Evolutionary conservation across 768 basidiomycete species (phyloP), one percentile per base, ranked within the genome.

Genomic region (Cystofilobasidium capitatum): DNA sequence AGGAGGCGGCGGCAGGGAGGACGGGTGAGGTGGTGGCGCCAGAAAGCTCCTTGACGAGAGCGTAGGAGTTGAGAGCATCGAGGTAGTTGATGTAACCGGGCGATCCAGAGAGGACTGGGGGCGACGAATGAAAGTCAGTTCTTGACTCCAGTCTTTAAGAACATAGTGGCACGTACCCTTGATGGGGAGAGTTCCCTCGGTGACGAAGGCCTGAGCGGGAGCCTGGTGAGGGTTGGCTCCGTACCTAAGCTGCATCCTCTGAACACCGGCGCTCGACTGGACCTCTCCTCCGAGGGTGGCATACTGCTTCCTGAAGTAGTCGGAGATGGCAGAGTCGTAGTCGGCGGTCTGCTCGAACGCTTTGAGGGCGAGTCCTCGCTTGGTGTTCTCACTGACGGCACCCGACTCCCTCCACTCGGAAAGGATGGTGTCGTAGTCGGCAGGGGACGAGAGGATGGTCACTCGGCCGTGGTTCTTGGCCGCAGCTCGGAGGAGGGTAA

Each of bases 171-270:
- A 73, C 75, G 65, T 68, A 90, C 93, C 89, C 81, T 88, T 93
- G 83, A 99, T 94, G 22, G 96, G 96, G 49, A 99, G 81, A 72
- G 86, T 84, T 26, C 92, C 91, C 65, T 87, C 83, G 2, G 87
- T 82, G 12, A 98, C 91, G 74, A 86, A 98, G 0, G 96, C 93
- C 77, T 97, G 92, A 0, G 96, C 94, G 44, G 96, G 96, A 79
- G 92, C 96, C 77, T 99, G 96, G 75, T 99, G 96, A 4, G 96
- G 96, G 78, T 99, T 99, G 6, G 91, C 92, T 45, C 96, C 96
- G 76, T 98, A 98, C 61, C 96, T 83, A 70, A 99, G 79, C 1
- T 88, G 80, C 74, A 93, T 82, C 66, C 90, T 82, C 79, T 98
- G 94, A 22, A 91, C 84, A 4, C 84, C 82, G 33, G 79, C 79